A percentile compares a stretch with the other conserved stretches of the same genome.
Evolutionary conservation across 768 basidiomycete genomes (phyloP).

Genomic region (Leccinum incarnatum): DNA sequence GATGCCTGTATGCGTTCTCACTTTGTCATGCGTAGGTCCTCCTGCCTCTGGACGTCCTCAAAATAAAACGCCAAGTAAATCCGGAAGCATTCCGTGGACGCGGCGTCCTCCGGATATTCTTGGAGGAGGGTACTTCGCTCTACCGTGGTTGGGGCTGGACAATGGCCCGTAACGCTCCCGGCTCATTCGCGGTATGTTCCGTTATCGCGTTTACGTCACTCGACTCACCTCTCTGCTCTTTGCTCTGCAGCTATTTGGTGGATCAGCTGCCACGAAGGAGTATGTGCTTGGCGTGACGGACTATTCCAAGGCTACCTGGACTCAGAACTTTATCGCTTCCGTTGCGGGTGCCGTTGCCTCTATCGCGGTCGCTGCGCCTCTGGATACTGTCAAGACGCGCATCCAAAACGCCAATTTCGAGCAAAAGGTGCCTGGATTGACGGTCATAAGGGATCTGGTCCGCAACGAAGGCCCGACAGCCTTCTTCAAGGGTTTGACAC

Average conservation of each 20-base stretch:
- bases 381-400: constrained; percentile 95
- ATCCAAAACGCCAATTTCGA: constrained; percentile 99
- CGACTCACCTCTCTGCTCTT: not conserved
- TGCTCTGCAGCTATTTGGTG: constrained; percentile 86
- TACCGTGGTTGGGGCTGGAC: constrained; percentile 99
- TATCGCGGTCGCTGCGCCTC: constrained; percentile 93
- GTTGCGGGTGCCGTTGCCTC: constrained; percentile 92
- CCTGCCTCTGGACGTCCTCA: constrained; percentile 94
- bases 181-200: constrained; percentile 83
- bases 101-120: constrained; percentile 82
- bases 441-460: constrained; percentile 81
- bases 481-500: constrained; percentile 96
- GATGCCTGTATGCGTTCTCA: not conserved
- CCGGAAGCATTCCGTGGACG: constrained; percentile 97
- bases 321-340: constrained; percentile 95
- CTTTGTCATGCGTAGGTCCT: constrained; percentile 54
- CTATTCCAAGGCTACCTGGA: constrained; percentile 94
- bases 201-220: not conserved
- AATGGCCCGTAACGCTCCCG: constrained; percentile 95
- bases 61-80: constrained; percentile 98
- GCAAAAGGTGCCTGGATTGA: constrained; percentile 72
- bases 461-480: constrained; percentile 80
- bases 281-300: constrained; percentile 86
- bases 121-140: constrained; percentile 87
- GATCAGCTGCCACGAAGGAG: constrained; percentile 92